Base-by-base conservation (phyloP, 1,284 basidiomycete genomes). In the Malassezia dermatis region DNA sequence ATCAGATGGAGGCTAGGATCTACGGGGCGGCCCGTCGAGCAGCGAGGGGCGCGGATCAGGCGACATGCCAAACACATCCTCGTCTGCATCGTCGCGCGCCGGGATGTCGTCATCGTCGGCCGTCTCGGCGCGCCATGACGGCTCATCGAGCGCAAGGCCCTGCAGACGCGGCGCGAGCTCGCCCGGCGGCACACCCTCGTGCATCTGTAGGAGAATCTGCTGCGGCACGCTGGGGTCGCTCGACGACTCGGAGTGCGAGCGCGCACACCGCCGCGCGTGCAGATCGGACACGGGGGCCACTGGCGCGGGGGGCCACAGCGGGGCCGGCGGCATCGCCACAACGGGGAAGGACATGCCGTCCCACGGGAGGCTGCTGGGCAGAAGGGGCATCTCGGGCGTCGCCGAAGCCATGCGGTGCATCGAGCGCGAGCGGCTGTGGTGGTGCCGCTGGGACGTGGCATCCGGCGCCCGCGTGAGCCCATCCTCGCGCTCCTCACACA, bases 401-500 rank as follows among this genome's bases (percentile, higher is more conserved):
- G 24, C n/a, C 13, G 34, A 15, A 4, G 7, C 15, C 34, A 35
- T 35, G n/a, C 34, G 34, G 15, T 35, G 34, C 17, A 47, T n/a
- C 15, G 43, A 50, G 31, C 47, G 47, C 23, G 51, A 7, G 51
- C 43, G 41, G 6, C 13, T 35, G 17, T 41, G 50, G 15, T 49
- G 15, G 23, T 35, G 31, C 23, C 37, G 47, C 21, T 50, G 44
- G n/a, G 43, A 30, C 4, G 61, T 61, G 2, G 44, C 59, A 44
- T 74, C 70, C 11, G 71, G 71, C 11, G 71, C 71, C 17, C 67
- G 62, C 17, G 62, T 65, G 12, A 74, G 60, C 19, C 61, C 61
- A 44, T 74, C 71, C 35, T 74, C 71, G 21, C 71, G 61, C 57
- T 74, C 68, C 48, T 67, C 67, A 58, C 69, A 71, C 21, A 74